Evolutionary conservation across 2,329 filamentous ascomycete genomes (phyloP).

Genomic region (Immersiporthe knoxdaviesiana): DNA sequence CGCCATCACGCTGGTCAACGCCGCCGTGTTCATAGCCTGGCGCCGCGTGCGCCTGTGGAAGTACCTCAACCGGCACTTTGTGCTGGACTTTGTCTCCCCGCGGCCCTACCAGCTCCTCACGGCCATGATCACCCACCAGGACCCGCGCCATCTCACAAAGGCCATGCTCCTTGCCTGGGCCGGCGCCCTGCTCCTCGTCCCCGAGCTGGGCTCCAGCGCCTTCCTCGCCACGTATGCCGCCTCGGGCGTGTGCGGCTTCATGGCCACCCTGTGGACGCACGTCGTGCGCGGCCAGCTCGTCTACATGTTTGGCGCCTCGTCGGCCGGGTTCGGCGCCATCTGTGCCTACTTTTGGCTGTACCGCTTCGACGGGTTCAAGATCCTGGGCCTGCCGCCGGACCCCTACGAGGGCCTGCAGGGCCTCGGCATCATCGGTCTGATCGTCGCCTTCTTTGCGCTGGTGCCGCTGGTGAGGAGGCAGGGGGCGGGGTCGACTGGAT

Average conservation of each 20-base stretch:
- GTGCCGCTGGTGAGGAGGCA: slow-evolving; percentile 49
- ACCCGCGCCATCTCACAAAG: slow-evolving; percentile 58
- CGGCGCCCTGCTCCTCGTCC: slow-evolving; percentile 66
- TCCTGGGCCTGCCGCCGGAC: slow-evolving; percentile 61
- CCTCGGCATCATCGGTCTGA: slow-evolving; percentile 55
- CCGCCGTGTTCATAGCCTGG: slow-evolving; percentile 61
- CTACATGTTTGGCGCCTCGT: slow-evolving; percentile 67
- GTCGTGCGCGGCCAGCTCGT: slow-evolving; percentile 50
- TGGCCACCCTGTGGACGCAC: slow-evolving; percentile 58
- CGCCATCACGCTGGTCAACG: slow-evolving; percentile 63
- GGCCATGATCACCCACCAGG: slow-evolving; percentile 71
- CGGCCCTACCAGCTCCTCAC: slow-evolving; percentile 64
- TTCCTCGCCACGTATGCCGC: slow-evolving; percentile 71
- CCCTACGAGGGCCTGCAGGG: slow-evolving; percentile 56
- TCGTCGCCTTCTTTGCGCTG: slow-evolving; percentile 53
- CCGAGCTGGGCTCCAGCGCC: slow-evolving; percentile 66
- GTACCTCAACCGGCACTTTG: slow-evolving; percentile 69
- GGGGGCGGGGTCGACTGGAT: slow-evolving; percentile 52
- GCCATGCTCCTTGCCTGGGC: slow-evolving; percentile 71
- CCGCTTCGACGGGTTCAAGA: slow-evolving; percentile 57
- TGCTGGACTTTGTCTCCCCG: slow-evolving; percentile 67
- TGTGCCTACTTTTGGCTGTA: slow-evolving; percentile 66
- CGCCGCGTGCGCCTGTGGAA: slow-evolving; percentile 67
- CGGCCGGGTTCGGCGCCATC: slow-evolving; percentile 63
- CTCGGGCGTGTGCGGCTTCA: slow-evolving; percentile 60